A percentile compares a stretch with the other conserved stretches of the same genome.
Evolutionary conservation across 2,329 filamentous ascomycete genomes (phyloP).

Genomic region (Colletotrichum euphorbiae): DNA sequence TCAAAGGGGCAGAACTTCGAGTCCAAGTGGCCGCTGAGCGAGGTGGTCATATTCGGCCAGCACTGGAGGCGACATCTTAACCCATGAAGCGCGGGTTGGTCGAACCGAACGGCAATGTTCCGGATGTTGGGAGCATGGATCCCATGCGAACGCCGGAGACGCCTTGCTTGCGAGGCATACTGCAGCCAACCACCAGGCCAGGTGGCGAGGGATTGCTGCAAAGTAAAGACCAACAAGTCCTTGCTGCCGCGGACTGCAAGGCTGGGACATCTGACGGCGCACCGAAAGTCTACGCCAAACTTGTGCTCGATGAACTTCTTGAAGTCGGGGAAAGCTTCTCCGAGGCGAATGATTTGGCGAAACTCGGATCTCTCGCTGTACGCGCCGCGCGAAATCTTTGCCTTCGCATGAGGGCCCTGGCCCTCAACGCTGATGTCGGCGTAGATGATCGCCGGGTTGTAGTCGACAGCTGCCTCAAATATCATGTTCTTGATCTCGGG

Average conservation of each 20-base stretch:
- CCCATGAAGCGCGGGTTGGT: background rate
- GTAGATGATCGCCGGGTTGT: background rate
- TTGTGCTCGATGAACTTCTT: background rate
- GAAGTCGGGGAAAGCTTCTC: background rate
- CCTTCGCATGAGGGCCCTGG: background rate
- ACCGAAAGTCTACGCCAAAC: background rate
- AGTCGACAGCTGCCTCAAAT: background rate
- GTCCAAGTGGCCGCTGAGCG: background rate
- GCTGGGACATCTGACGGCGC: too few species aligned
- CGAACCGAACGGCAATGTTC: background rate
- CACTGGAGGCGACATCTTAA: background rate
- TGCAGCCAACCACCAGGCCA: background rate
- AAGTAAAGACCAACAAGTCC: constrained; percentile 6
- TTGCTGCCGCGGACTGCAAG: background rate
- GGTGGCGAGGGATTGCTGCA: background rate
- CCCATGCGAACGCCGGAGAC: background rate
- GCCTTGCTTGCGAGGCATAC: background rate
- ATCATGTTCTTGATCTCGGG: constrained; percentile 6
- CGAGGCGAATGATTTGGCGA: background rate
- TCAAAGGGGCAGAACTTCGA: background rate
- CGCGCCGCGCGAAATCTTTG: background rate
- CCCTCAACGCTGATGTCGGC: background rate
- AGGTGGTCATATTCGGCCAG: background rate
- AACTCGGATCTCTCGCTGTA: background rate
- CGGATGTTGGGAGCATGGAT: background rate